Evolutionary conservation across 257 asterid genomes (phyloP).

Genomic region (Scutellaria galericulata): DNA sequence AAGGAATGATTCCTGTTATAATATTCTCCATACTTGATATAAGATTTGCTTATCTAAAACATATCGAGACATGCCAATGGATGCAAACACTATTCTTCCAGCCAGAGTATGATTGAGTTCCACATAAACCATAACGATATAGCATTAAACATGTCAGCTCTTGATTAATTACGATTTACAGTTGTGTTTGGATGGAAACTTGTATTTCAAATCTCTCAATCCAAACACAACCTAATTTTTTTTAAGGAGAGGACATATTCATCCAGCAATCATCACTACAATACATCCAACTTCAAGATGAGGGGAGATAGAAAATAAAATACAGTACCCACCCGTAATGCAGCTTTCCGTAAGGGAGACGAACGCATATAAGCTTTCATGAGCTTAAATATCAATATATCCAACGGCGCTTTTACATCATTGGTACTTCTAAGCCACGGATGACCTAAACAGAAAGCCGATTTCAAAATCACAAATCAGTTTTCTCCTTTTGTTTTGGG

Average conservation of each 20-base stretch:
- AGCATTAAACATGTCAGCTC: too few relatives aligned
- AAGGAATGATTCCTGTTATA: too few relatives aligned
- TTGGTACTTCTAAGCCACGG: slow-evolving; percentile 77
- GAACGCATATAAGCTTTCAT: slow-evolving; percentile 93
- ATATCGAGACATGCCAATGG: too few relatives aligned
- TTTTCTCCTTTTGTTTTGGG: too few relatives aligned
- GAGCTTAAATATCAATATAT: slow-evolving; percentile 74
- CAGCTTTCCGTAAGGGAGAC: slow-evolving; percentile 94
- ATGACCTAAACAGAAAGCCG: slow-evolving; percentile 71
- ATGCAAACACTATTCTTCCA: too few relatives aligned
- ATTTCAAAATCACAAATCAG: not conserved
- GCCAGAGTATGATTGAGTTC: too few relatives aligned
- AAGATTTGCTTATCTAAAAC: too few relatives aligned
- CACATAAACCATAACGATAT: not conserved
- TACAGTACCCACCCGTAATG: slow-evolving; percentile 64
- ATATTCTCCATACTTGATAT: not conserved
- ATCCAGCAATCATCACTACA: slow-evolving; percentile 1
- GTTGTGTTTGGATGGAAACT: too few relatives aligned
- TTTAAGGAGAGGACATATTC: not conserved
- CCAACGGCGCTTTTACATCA: slow-evolving; percentile 71
- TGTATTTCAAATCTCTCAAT: not conserved
- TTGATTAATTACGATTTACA: too few relatives aligned
- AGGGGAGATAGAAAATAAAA: not conserved
- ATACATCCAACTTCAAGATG: not conserved
- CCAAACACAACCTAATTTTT: too few relatives aligned